These are phyloP conservation scores for Cyclotella sp. DNA, from an alignment of 108 stramenopile genomes.

Conservation along the genomic window DNA sequence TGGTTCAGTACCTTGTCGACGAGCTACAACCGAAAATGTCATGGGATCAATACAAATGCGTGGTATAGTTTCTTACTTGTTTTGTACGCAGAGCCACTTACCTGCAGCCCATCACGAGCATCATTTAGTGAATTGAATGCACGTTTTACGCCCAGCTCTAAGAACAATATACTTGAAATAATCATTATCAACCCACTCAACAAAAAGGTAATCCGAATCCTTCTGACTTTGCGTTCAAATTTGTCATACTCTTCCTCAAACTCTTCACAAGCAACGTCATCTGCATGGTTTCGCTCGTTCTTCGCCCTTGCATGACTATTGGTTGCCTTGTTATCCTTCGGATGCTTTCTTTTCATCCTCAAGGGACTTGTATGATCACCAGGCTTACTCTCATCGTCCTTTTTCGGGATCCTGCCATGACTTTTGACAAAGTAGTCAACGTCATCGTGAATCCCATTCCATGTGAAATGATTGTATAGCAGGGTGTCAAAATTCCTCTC, in stretches of 20 bases:
- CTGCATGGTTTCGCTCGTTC: neutral
- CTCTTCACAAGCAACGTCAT: slow-evolving; percentile 22
- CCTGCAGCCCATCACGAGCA: slow-evolving; percentile 29
- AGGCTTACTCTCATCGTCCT: slow-evolving; percentile 19
- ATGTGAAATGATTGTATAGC: slow-evolving; percentile 47
- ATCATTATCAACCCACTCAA: slow-evolving; percentile 26
- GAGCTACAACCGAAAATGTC: slow-evolving; percentile 15
- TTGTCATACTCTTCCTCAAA: slow-evolving; percentile 13
- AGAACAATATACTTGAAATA: slow-evolving; percentile 38
- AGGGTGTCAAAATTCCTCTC: slow-evolving; percentile 43
- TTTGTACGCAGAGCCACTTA: no score
- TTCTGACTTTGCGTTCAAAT: slow-evolving; percentile 29
- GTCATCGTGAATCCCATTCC: slow-evolving; percentile 51
- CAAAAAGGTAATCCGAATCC: slow-evolving; percentile 34
- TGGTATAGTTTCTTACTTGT: no score
- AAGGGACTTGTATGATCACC: slow-evolving; percentile 16
- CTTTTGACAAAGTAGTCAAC: slow-evolving; percentile 44
- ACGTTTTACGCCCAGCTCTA: slow-evolving; percentile 29
- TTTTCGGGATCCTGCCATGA: slow-evolving; percentile 27
- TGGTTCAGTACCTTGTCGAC: slow-evolving; percentile 12
- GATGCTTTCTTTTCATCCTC: slow-evolving; percentile 7
- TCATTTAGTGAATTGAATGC: slow-evolving; percentile 39
- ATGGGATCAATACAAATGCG: no score
- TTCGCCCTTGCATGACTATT: neutral
- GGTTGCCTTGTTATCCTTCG: neutral